Evolutionary conservation across 2,329 filamentous ascomycete genomes (phyloP), one percentile per base, ranked within the genome.

Genomic region (Lasiodiplodia sp.): DNA sequence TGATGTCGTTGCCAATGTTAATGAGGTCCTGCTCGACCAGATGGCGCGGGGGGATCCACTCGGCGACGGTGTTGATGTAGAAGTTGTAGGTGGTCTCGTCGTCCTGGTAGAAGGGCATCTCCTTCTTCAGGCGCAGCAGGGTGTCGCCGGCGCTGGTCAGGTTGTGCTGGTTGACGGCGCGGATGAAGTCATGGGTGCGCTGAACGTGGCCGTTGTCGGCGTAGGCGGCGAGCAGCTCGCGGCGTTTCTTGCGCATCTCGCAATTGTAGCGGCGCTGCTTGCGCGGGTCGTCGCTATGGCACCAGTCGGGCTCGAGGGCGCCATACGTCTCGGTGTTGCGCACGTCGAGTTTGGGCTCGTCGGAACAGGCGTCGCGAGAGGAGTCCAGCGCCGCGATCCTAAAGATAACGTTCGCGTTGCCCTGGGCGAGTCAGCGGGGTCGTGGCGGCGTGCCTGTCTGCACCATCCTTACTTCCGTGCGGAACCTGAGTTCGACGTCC

Each of bases 331-430:
- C 66, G 47, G 37, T 14, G 25, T 47, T 25, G 57, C 40, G 57
- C 38, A 47, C 40, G 40, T 47, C 38, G 40, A 16, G 57, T 21
- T 28, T 51, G 53, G 31, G 18, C 18, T 21, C 34, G 34, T 28
- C 49, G 21, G 1, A 25, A 21, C 44, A 21, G 49, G 12, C 11
- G 37, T 49, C 44, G 66, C 56, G 31, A 51, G 40, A n/a, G 40
- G 51, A 18, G 12, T 18, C n/a, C 53, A 58, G 25, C 21, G 65
- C 28, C 21, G 56, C 47, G 57, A 68, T 68, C 40, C 66, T 64
- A 51, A 64, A 68, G 40, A 68, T 65, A 34, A 68, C 67, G 40
- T 68, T 68, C 49, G 67, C 67, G 28, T 68, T 68, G 23, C 67
- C 67, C 67, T 68, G 58, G 51, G 31, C 55, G 18, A 37, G 67